phyloP scores from a whole-genome alignment of 192 early-diverging fungal species.

The Pilobolus umbonatus region DNA sequence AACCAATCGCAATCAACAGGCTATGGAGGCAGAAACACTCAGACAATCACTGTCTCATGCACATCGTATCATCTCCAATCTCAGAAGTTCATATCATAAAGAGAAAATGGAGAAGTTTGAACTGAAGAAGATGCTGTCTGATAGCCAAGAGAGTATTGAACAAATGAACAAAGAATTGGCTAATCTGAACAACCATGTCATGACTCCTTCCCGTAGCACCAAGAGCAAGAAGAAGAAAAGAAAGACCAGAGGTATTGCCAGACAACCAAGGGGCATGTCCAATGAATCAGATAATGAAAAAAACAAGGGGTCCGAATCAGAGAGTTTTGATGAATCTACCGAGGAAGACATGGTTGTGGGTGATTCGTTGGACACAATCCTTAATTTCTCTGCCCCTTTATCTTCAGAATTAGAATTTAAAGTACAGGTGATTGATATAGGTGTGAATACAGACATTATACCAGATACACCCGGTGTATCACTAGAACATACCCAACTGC shows the following conservation, averaged over 20 bases:
- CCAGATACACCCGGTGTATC: not conserved
- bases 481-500: not conserved
- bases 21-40: conserved; percentile 29
- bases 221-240: not conserved
- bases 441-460: conserved; percentile 15
- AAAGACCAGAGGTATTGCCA: conserved; percentile 3
- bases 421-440: conserved; percentile 8
- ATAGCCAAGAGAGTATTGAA: conserved; percentile 55
- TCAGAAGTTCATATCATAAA: conserved; percentile 45
- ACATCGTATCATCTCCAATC: conserved; percentile 48
- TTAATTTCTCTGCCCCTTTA: conserved; percentile 5
- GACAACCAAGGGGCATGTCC: conserved; percentile 7
- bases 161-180: conserved; percentile 39
- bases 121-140: conserved; percentile 44
- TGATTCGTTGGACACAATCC: not conserved
- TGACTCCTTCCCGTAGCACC: not conserved
- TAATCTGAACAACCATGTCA: not conserved
- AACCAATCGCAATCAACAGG: conserved; percentile 1
- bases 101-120: conserved; percentile 53
- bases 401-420: conserved; percentile 20
- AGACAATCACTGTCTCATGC: conserved; percentile 34
- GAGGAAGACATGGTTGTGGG: not conserved
- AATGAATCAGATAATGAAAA: conserved; percentile 14
- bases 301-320: not conserved
- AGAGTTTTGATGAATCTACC: not conserved